Evolutionary conservation across 176 grass and related monocot genomes (phyloP), one percentile per base, ranked within the genome.

Genomic region (Triticum urartu): DNA sequence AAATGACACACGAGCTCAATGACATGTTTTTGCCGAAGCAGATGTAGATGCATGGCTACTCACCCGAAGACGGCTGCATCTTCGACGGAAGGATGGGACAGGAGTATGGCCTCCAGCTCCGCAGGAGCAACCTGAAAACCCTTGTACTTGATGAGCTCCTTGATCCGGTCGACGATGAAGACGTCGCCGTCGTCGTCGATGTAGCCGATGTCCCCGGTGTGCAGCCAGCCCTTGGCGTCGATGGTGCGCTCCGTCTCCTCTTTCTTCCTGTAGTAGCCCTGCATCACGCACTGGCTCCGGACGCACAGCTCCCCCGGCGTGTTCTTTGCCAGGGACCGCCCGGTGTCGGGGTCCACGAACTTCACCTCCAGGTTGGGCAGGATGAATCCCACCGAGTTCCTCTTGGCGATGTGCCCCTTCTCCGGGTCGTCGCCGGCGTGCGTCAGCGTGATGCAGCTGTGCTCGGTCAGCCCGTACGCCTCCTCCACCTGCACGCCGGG

Each of bases 91-190:
- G 91, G 91, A 68, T 98, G 93, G 0, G 91, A 93, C 56, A 92
- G 91, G 48, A 95, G 95, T 9, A 98, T 64, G 43, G 93, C 93
- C 87, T 98, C 95, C 54, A 93, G 83, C 92, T 98, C 95, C 28
- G 95, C 95, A 0, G 95, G 95, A 22, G 95, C 91, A 0, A 98
- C 94, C 94, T 98, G 95, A 69, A 98, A 95, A 0, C 93, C 93
- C 90, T 98, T 98, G 91, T 95, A 95, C 86, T 98, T 98, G 83
- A 98, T 98, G 8, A 98, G 87, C 68, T 98, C 95, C 88, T 98
- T 98, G 78, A 98, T 93, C 32, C 91, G 43, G 72, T 98, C 91
- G 14, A 95, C 82, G 63, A 95, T 95, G 83, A 98, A 98, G 12
- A 98, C 83, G 63, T 98, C 93, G 6, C 93, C 95, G 34, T 98